phyloP scores from a whole-genome alignment of 768 basidiomycete species.

The Leccinellum rugosiceps region DNA sequence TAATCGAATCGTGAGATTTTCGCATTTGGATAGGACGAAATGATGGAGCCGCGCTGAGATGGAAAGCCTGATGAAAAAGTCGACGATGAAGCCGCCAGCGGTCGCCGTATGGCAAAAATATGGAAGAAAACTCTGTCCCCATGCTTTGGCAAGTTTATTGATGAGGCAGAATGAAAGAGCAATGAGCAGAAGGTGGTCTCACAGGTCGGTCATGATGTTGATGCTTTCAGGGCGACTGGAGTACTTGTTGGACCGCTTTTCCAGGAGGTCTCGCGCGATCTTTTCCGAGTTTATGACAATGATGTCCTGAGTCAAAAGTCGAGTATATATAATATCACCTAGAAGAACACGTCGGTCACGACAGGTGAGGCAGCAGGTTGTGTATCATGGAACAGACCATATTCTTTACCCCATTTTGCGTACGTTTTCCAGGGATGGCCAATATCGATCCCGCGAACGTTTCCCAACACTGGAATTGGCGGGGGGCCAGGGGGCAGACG shows the following conservation, averaged over 20 bases:
- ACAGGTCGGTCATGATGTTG: conserved; percentile 19
- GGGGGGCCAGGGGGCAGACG: conserved; percentile 23
- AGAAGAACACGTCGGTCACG: neutral
- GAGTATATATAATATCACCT: conserved; percentile 25
- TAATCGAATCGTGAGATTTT: conserved; percentile 32
- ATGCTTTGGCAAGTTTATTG: conserved; percentile 10
- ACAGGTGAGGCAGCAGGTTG: neutral
- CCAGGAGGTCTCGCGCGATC: conserved; percentile 23
- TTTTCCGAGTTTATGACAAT: conserved; percentile 26
- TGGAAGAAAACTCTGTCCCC: conserved; percentile 14
- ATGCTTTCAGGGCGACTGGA: conserved; percentile 23
- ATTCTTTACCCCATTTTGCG: conserved; percentile 16
- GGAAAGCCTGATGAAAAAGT: neutral
- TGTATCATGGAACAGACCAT: conserved; percentile 14
- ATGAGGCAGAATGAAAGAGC: conserved; percentile 1
- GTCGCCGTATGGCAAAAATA: neutral
- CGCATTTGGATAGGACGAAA: conserved; percentile 34
- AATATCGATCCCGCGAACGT: conserved; percentile 17
- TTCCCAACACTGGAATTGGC: conserved; percentile 20
- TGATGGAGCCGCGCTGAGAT: conserved; percentile 8
- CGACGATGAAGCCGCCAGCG: neutral
- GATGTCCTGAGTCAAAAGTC: conserved; percentile 22
- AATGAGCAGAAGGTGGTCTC: neutral
- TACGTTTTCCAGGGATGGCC: conserved; percentile 22
- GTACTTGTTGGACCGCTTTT: conserved; percentile 21